These are phyloP conservation scores for Parastagonospora avenae DNA, from an alignment of 2,329 filamentous ascomycete species.

Conservation along the genomic window DNA sequence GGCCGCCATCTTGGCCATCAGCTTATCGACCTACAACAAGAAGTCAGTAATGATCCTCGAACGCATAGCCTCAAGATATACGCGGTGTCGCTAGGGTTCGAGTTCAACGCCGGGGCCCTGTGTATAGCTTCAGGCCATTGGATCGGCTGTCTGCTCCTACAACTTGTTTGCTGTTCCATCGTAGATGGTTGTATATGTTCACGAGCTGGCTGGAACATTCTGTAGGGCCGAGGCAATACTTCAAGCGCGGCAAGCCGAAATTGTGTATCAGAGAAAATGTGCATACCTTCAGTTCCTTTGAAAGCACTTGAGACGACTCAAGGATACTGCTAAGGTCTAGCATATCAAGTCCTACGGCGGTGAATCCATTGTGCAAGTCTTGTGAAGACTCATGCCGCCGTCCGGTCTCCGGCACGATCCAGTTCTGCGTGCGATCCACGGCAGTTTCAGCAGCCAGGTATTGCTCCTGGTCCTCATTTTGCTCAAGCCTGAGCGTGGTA, in stretches of 20 bases:
- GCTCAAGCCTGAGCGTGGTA: constrained; percentile 50
- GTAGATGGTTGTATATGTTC: no score
- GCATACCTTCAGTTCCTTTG: constrained; percentile 67
- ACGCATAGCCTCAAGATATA: no score
- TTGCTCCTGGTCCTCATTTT: constrained; percentile 50
- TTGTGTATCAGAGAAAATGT: no score
- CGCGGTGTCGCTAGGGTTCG: no score
- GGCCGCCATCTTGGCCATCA: constrained; percentile 80
- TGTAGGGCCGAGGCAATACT: no score
- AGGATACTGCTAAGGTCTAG: constrained; percentile 80
- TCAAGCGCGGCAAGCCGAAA: no score
- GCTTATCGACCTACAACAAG: constrained; percentile 63
- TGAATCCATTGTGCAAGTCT: constrained; percentile 66
- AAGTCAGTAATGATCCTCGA: no score
- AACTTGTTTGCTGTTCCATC: no score
- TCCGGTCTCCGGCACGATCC: constrained; percentile 54
- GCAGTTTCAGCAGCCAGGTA: constrained; percentile 46
- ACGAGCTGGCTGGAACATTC: no score
- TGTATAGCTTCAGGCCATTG: no score
- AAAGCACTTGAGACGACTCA: constrained; percentile 78
- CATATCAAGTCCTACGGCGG: constrained; percentile 74
- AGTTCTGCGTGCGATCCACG: constrained; percentile 55
- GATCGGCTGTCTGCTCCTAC: no score
- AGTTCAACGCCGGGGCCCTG: no score
- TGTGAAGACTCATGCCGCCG: constrained; percentile 50